Percentiles rank a stretch among this genome's conserved stretches.
Evolutionary conservation across 192 early-diverging fungal genomes (phyloP).

Genomic region (Rhizophagus clarus): DNA sequence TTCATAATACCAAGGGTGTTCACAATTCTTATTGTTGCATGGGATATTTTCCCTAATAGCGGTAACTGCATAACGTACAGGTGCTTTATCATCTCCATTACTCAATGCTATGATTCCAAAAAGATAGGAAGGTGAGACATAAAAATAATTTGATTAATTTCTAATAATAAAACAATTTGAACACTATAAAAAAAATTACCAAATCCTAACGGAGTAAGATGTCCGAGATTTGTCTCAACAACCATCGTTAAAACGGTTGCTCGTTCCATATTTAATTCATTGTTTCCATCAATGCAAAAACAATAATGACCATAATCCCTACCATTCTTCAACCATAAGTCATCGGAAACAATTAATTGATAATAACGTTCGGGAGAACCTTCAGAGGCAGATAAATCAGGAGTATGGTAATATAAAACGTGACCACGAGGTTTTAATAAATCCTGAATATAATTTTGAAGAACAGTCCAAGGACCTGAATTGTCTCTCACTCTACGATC

Average conservation of each 20-base stretch:
- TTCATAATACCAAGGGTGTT: background rate
- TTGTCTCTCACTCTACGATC: slow-evolving; percentile 18
- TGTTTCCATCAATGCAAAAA: slow-evolving; percentile 20
- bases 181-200: background rate
- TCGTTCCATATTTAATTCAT: slow-evolving; percentile 16
- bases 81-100: slow-evolving; percentile 18
- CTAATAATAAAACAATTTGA: background rate
- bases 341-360: slow-evolving; percentile 18
- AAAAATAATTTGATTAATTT: background rate
- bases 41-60: slow-evolving; percentile 3
- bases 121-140: background rate
- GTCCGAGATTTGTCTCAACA: background rate
- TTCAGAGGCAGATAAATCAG: background rate
- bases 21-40: background rate
- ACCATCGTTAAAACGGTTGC: slow-evolving; percentile 16
- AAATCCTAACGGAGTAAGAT: slow-evolving; percentile 8
- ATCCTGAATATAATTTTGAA: slow-evolving; percentile 22
- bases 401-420: slow-evolving; percentile 12
- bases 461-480: slow-evolving; percentile 8
- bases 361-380: slow-evolving; percentile 18
- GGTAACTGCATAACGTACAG: background rate
- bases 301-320: slow-evolving; percentile 8
- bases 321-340: slow-evolving; percentile 12
- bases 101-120: background rate
- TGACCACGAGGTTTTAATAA: slow-evolving; percentile 21